Base-by-base conservation (phyloP, 2,329 filamentous ascomycete species). In the Graphium sp. region DNA sequence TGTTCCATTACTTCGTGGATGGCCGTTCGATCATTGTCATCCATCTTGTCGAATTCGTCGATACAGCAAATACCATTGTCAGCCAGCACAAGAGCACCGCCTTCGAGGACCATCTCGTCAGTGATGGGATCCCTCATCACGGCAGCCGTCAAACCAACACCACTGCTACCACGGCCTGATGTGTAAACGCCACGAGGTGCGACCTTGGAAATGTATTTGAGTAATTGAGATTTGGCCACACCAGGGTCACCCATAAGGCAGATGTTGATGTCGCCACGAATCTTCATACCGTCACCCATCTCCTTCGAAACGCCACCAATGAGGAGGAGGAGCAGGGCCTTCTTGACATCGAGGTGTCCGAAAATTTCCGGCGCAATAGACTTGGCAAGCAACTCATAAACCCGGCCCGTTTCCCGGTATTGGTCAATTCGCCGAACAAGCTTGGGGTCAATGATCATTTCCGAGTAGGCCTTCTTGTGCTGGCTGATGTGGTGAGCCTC, bases 241-340 rank as follows among this genome's bases (percentile, higher is more conserved):
- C 89, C 89, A 48, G 89, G 89, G 46, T 98, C 89, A 65, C 89
- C 89, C 89, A 98, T 98, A 45, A 98, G 59, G 51, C 89, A 95
- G 37, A 98, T 77, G 56, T 98, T 98, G 61, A 98, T 92, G 47
- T 98, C 89, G 43, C 89, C 89, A 65, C 89, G 83, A 48, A 98
- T 98, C 44, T 84, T 79, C 89, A 98, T 95, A 35, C 89, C 89
- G 45, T 98, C 89, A 29, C 84, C 84, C 68, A 95, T 91, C 45
- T 89, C 77, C 54, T 98, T 98, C 4, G 75, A 89, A 2, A 94
- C 87, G 58, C 89, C 89, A 35, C 89, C 89, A 39, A 98, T 93
- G 19, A 98, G 70, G 18, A 95, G 74, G 5, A 98, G 64, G n/a
- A 98, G 67, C 9, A 98, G 69, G 2, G 89, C 89, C 53, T 98